Evolutionary conservation across 352 stramenopile genomes (phyloP), one percentile per base, ranked within the genome.

Genomic region (Pythium brachiatum): DNA sequence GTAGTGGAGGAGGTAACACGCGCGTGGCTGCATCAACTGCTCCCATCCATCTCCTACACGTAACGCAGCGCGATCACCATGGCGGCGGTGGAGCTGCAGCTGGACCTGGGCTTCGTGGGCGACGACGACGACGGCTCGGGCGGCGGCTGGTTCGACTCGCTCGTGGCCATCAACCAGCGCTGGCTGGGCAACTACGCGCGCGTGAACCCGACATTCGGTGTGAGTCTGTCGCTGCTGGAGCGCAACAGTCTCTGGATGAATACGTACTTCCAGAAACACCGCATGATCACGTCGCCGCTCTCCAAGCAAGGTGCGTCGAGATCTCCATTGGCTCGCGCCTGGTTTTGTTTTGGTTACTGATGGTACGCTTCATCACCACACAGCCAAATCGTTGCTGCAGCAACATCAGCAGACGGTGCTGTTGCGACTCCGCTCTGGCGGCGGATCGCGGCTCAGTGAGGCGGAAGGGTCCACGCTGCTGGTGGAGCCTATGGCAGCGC

Each of bases 181-280:
- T 93, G 83, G 83, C 69, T 93, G 27, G 63, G 74, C 13, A 73
- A 72, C 60, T 93, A 86, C 26, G 81, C 79, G 53, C 72, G 78
- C 16, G 60, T 79, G 47, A 72, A 90, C 55, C 69, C 78, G 43
- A 76, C 68, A 7, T 88, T 88, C 57, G 71, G 75, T 57, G 71
- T 89, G 62, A 74, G 83, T 48, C 67, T 68, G 18, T 53, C 74
- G 46, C 68, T 90, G 36, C 67, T 93, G 20, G 76, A 86, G 60
- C 83, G 74, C 62, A 83, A 86, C 53, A 89, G 76, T 27, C 68
- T 91, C 58, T 93, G 83, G 83, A 86, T 93, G 73, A 93, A 93
- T 58, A 70, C 79, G 25, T 81, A 78, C 68, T 93, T 93, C 68
- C 83, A 93, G 72, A 90, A 90, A 65, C 77, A 75, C 31, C 81